Conservation (phyloP, 495 filamentous ascomycete genomes). For the Tuber brumale region DNA sequence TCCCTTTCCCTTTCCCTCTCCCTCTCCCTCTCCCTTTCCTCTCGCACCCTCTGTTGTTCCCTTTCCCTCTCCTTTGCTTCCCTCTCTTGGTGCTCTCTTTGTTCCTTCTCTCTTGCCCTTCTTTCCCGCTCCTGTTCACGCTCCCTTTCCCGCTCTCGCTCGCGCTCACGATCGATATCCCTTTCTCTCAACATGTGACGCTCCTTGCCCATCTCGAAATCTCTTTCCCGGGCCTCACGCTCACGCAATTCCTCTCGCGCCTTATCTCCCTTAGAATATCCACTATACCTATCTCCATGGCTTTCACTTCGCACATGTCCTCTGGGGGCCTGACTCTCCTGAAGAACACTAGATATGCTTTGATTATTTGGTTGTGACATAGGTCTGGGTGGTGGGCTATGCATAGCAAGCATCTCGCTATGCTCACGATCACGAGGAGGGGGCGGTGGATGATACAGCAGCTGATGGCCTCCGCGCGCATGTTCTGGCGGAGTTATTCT, state of each 20-base stretch:
- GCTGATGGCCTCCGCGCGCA: constrained; percentile 52
- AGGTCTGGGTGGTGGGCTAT: constrained; percentile 36
- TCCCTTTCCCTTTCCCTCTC: constrained; percentile 36
- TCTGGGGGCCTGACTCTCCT: constrained; percentile 19
- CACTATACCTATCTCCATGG: constrained; percentile 20
- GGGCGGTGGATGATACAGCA: constrained; percentile 40
- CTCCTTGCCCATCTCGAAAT: not conserved
- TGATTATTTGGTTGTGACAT: constrained; percentile 35
- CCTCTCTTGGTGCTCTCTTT: constrained; percentile 6
- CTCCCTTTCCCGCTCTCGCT: not conserved
- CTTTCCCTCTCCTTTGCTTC: constrained; percentile 48
- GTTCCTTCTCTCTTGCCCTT: constrained; percentile 24
- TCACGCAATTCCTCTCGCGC: not conserved
- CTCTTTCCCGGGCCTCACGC: constrained; percentile 13
- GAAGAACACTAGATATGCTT: constrained; percentile 31
- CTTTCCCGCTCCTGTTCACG: constrained; percentile 6
- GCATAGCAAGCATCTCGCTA: constrained; percentile 23
- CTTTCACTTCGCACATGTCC: constrained; percentile 21
- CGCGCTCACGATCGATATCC: constrained; percentile 18
- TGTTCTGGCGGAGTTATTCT: constrained; percentile 50
- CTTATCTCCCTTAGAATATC: constrained; percentile 10
- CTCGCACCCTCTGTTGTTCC: constrained; percentile 41
- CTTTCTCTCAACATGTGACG: constrained; percentile 11
- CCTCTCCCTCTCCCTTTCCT: constrained; percentile 28
- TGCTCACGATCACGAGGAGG: constrained; percentile 32